These are phyloP conservation scores for Neonothopanus nambi DNA, from an alignment of 1,284 basidiomycete species.

Conservation along the genomic window DNA sequence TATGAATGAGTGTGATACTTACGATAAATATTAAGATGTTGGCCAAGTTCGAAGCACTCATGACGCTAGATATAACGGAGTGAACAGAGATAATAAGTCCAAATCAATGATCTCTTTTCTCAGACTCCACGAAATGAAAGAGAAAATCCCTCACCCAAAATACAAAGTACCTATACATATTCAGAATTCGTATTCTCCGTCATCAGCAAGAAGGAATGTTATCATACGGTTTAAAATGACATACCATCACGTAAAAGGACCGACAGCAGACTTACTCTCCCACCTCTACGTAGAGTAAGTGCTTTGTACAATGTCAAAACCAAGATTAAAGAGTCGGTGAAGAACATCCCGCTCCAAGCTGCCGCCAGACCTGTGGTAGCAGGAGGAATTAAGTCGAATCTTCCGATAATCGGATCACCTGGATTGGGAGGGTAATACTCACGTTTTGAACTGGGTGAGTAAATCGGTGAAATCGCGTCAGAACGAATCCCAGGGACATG, in stretches of 20 bases:
- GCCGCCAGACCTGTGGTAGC: conserved; percentile 29
- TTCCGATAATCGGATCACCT: neutral
- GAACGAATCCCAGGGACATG: neutral
- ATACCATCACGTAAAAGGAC: conserved; percentile 41
- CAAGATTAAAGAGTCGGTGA: conserved; percentile 42
- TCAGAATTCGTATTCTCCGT: neutral
- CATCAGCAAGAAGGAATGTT: too few species aligned
- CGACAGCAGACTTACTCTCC: conserved; percentile 27
- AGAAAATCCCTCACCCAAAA: conserved; percentile 29
- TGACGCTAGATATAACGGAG: conserved; percentile 27
- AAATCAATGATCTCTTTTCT: neutral
- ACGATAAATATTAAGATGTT: conserved; percentile 40
- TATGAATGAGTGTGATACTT: neutral
- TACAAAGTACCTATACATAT: conserved; percentile 33
- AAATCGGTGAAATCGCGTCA: neutral
- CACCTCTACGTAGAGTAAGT: conserved; percentile 25
- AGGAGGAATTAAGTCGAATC: neutral
- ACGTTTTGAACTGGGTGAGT: neutral
- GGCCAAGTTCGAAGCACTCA: conserved; percentile 32
- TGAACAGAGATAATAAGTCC: neutral
- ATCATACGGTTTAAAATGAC: conserved; percentile 12
- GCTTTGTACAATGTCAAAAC: conserved; percentile 44
- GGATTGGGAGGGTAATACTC: neutral
- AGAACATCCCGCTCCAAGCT: conserved; percentile 39
- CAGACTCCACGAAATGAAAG: neutral